Evolutionary conservation across 495 filamentous ascomycete genomes (phyloP).

Genomic region (Trichocladium antarcticum): DNA sequence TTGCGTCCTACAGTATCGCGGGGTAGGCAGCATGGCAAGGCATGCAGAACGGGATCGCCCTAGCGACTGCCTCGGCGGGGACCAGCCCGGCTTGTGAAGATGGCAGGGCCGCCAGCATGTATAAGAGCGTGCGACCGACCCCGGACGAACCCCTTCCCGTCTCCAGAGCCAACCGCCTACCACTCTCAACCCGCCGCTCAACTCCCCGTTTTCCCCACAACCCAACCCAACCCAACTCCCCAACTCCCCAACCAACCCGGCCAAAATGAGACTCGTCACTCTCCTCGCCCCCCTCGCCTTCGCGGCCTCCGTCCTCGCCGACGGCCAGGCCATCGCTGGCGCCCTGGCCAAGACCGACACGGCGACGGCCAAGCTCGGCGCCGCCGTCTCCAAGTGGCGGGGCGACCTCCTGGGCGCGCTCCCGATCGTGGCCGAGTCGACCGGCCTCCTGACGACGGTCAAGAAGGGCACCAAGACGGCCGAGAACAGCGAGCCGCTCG

Average conservation of each 20-base stretch:
- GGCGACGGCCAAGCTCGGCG: constrained; percentile 22
- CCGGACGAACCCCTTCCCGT: neutral
- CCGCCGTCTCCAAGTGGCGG: constrained; percentile 19
- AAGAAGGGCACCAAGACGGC: constrained; percentile 23
- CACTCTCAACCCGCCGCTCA: neutral
- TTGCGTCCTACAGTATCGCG: neutral
- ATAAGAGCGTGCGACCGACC: neutral
- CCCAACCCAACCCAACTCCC: neutral
- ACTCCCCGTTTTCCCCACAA: neutral
- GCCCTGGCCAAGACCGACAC: constrained; percentile 22
- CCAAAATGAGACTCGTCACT: constrained; percentile 17
- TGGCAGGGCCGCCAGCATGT: neutral
- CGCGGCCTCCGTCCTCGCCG: constrained; percentile 15
- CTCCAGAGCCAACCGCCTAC: neutral
- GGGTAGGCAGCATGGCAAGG: constrained; percentile 1
- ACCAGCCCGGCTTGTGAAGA: neutral
- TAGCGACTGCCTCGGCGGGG: constrained; percentile 2
- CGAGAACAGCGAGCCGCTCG: constrained; percentile 12
- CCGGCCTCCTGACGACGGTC: constrained; percentile 22
- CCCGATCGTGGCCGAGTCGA: constrained; percentile 22
- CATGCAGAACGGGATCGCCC: neutral
- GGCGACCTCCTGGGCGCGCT: constrained; percentile 18
- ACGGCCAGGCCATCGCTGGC: constrained; percentile 19
- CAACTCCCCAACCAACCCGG: neutral
- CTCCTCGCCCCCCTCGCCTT: constrained; percentile 18